Base-by-base conservation (phyloP, 441 rosid genomes). In the Syzygium syzygioides region DNA sequence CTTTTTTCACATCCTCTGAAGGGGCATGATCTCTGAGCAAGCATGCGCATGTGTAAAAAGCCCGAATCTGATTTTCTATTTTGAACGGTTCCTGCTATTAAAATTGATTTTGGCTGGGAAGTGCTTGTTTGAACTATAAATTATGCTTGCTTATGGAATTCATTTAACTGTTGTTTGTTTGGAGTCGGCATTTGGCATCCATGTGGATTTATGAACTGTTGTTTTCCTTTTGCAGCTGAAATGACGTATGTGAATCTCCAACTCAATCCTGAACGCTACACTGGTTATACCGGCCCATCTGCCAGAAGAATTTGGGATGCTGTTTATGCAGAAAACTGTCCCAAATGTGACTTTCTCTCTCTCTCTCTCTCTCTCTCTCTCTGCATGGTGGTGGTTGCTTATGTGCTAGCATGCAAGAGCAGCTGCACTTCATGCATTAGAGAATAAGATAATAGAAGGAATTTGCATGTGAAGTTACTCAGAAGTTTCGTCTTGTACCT, bases 231-330 rank as follows among this genome's bases (percentile, higher is more conserved):
- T 90, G 86, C 96, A 97, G 99, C 93, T 91, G 98, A 96, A 56
- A 94, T 97, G 99, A 96, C 98, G 2, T 97, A 96, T 92, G 99
- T 97, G 84, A 97, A 97, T 95, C 99, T 97, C 90, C 96, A 91
- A 89, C 88, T 96, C 90, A 97, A 97, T 91, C 99, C 99, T 57
- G 99, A 97, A 90, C 96, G 98, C 55, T 96, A 93, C 87, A 97
- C 99, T 92, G 99, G 99, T 87, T 96, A 97, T 53, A 90, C 89
- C 85, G 99, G 99, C 88, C 95, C 99, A 62, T 96, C 99, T 79
- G 99, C 99, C 91, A 93, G 98, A 93, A 95, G 99, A 93, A 96
- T 97, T 93, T 97, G 99, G 99, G 99, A 97, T 91, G 98, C 99
- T 87, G 85, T 96, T 88, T 97, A 97, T 93, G 93, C 95, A 9